Evolutionary conservation across 2,329 filamentous ascomycete genomes (phyloP).

Genomic region (Pyrenophora seminiperda): DNA sequence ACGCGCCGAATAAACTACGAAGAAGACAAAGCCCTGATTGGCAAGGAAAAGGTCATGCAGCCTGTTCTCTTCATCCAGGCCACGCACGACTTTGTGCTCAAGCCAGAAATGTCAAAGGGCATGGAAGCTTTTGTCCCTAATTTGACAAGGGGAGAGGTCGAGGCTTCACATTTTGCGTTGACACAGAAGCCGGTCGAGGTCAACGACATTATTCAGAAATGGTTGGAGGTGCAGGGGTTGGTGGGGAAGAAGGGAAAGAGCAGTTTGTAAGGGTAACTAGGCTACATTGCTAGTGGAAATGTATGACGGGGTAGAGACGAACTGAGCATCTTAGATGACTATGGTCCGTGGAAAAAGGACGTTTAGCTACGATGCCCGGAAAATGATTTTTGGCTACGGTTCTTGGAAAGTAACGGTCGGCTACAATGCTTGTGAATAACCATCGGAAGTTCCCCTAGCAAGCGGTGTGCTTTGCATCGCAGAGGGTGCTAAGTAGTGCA

Average conservation of each 20-base stretch:
- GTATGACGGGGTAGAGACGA: background rate
- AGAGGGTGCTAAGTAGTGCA: background rate
- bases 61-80: conserved; percentile 77
- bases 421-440: background rate
- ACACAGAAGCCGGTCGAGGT: conserved; percentile 73
- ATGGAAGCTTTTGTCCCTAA: conserved; percentile 73
- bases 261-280: conserved; percentile 54
- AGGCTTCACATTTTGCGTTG: conserved; percentile 81
- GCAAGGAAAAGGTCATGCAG: conserved; percentile 41
- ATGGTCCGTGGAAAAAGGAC: too few relatives aligned
- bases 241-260: conserved; percentile 39
- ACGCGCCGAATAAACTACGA: conserved; percentile 73
- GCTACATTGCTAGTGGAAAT: too few relatives aligned
- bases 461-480: background rate
- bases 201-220: conserved; percentile 70
- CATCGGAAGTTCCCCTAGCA: background rate
- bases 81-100: conserved; percentile 71
- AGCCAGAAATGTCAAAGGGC: conserved; percentile 68
- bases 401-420: too few relatives aligned
- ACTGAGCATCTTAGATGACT: too few relatives aligned
- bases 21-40: conserved; percentile 64
- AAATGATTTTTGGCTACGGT: too few relatives aligned
- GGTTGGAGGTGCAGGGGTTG: conserved; percentile 65
- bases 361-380: too few relatives aligned
- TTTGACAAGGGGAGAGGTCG: conserved; percentile 69